Base-by-base conservation (phyloP, 176 grass and related monocot genomes). In the Oryza nivara region DNA sequence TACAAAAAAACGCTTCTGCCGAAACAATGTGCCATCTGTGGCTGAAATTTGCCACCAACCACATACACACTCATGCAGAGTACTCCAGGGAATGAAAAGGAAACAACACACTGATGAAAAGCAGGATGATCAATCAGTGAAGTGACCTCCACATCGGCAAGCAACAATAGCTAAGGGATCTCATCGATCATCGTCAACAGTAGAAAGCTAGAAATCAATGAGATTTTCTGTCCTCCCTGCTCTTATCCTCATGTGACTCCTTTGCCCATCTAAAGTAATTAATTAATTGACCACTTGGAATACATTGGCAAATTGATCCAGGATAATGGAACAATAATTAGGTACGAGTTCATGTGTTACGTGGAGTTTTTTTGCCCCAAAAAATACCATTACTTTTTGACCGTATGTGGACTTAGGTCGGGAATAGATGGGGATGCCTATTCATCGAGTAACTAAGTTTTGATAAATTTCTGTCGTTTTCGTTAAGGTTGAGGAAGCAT, bases 121-220 rank as follows among this genome's bases (percentile, higher is more conserved):
- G 20, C 46, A 56, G 68, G 47, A 32, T 32, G 30, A 32, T 1
- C 4, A 11, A 72, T 28, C 70, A 11, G 28, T 17, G 15, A 19
- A 82, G 88, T 89, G 88, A 77, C 8, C 67, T 89, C 78, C 88
- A 71, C 88, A 74, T 86, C 66, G 54, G 43, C 72, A 65, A 81
- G 72, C 83, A 81, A 73, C 16, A 8, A 41, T 41, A 41, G 36
- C 36, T 38, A 38, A 64, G 22, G 54, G 38, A 80, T 61, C 19
- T 28, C 16, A 56, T 20, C 52, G 52, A 56, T 56, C 52, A 61
- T 78, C 46, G 56, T 61, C 56, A 7, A 61, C 56, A 28, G 26
- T 20, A 67, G 25, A 75, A 88, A 84, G 61, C 43, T 80, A 84
- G 47, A 41, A 0, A 41, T 38, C 36, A 17, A 3, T 40, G 35